Base-by-base conservation (phyloP, 1,284 basidiomycete species). In the Tremellales sp. region DNA sequence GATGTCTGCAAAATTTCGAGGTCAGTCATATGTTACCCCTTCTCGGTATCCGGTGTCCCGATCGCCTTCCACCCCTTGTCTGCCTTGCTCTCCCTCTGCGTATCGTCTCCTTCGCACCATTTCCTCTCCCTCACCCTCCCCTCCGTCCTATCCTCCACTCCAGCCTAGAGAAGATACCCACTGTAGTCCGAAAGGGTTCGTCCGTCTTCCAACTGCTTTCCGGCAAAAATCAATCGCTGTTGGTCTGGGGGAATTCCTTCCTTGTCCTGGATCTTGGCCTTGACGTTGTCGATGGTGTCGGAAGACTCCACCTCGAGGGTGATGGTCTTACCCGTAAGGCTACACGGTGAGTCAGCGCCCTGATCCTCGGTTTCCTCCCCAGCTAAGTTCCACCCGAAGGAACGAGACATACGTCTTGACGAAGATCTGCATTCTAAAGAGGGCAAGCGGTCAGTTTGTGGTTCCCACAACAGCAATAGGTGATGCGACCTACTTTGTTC, bases 141-240 rank as follows among this genome's bases (percentile, higher is more conserved):
- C 25, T 9, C 21, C 27, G 19, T n/a, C 39, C n/a, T 16, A 16
- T n/a, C 37, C 3, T 4, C 9, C 5, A 31, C 34, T n/a, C 10
- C 36, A n/a, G 16, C 12, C 22, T 21, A 29, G 21, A 40, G 3
- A 18, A 21, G 22, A 54, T 34, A 68, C 69, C 51, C 63, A 71
- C 69, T 94, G 79, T 95, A 95, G 78, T 95, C 92, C 64, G 80
- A 85, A 50, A 95, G 79, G 34, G 91, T 95, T 66, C 91, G 86
- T 53, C 92, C 92, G 74, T 97, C 92, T 77, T 95, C 92, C 61
- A 97, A 85, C 75, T 94, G 90, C 81, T 93, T 94, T 61, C 90
- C 88, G 57, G 87, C 89, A 63, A 93, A 94, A 76, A 94, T 94
- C 60, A 92, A 80, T 66, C 89, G 87, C 72, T 93, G 89, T 74